These are phyloP conservation scores for Moesziomyces sp. DNA, from an alignment of 1,284 basidiomycete genomes.

Conservation along the genomic window DNA sequence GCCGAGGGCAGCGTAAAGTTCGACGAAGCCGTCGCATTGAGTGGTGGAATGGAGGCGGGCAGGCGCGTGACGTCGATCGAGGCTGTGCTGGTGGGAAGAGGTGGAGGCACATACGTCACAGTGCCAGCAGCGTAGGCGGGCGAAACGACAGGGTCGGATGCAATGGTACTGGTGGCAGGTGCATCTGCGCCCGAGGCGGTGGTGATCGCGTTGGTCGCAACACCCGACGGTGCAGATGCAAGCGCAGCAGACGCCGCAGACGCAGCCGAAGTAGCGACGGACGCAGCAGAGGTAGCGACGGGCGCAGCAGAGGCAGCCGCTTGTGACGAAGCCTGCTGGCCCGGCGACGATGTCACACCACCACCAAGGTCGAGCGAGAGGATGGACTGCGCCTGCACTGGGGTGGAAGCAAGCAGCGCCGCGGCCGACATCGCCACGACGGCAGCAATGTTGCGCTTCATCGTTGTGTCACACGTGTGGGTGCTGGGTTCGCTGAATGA, in stretches of 20 bases:
- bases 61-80: constrained; percentile 34
- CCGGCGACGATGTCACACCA: constrained; percentile 5
- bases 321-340: constrained; percentile 11
- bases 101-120: constrained; percentile 35
- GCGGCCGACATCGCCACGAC: constrained; percentile 30
- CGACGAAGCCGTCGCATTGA: constrained; percentile 39
- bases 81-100: constrained; percentile 21
- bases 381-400: constrained; percentile 17
- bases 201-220: constrained; percentile 4
- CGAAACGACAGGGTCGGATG: constrained; percentile 17
- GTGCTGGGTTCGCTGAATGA: background rate
- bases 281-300: constrained; percentile 3
- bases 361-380: constrained; percentile 26
- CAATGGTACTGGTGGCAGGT: constrained; percentile 26
- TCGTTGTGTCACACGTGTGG: background rate
- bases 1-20: constrained; percentile 53
- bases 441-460: constrained; percentile 31
- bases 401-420: constrained; percentile 22
- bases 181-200: constrained; percentile 26
- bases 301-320: constrained; percentile 3
- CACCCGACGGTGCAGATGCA: constrained; percentile 2
- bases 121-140: constrained; percentile 44
- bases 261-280: constrained; percentile 4
- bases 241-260: constrained; percentile 2
- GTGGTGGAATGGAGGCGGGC: constrained; percentile 24